Evolutionary conservation across 163 green algal species (phyloP).

Genomic region (Scenedesmus sp.): DNA sequence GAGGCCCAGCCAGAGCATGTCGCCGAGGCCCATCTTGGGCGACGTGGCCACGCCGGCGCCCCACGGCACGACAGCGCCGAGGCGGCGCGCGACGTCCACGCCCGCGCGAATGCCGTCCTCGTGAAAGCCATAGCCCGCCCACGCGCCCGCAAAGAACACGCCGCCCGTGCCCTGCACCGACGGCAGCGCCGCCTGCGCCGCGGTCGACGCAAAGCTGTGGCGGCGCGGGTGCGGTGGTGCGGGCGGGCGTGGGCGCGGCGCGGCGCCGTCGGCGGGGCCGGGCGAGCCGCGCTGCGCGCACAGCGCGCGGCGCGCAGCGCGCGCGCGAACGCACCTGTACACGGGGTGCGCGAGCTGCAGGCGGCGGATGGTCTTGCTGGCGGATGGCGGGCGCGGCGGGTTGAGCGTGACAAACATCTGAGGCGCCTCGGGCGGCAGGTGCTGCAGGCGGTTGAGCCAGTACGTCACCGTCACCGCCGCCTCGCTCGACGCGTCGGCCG

Average conservation of each 20-base stretch:
- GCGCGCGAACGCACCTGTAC: constrained; percentile 64
- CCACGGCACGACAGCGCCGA: constrained; percentile 59
- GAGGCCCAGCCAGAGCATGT: constrained; percentile 55
- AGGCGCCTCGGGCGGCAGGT: constrained; percentile 72
- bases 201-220: constrained; percentile 58
- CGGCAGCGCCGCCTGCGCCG: constrained; percentile 69
- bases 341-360: constrained; percentile 84
- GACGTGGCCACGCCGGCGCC: constrained; percentile 34
- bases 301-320: background rate
- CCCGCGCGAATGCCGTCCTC: constrained; percentile 93
- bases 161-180: constrained; percentile 73
- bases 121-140: constrained; percentile 97
- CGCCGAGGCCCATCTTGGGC: constrained; percentile 70
- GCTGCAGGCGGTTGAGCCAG: constrained; percentile 88
- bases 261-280: no score
- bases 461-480: constrained; percentile 89
- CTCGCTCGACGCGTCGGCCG: background rate
- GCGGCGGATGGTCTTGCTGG: constrained; percentile 61
- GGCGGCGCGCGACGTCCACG: constrained; percentile 69
- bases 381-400: constrained; percentile 67
- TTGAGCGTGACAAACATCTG: constrained; percentile 97
- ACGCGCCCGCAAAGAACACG: constrained; percentile 75
- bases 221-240: background rate
- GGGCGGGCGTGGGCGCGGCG: no score
- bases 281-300: background rate